Evolutionary conservation across 805 yeast genomes (phyloP).

Genomic region (Saccharomycopsis babjevae): DNA sequence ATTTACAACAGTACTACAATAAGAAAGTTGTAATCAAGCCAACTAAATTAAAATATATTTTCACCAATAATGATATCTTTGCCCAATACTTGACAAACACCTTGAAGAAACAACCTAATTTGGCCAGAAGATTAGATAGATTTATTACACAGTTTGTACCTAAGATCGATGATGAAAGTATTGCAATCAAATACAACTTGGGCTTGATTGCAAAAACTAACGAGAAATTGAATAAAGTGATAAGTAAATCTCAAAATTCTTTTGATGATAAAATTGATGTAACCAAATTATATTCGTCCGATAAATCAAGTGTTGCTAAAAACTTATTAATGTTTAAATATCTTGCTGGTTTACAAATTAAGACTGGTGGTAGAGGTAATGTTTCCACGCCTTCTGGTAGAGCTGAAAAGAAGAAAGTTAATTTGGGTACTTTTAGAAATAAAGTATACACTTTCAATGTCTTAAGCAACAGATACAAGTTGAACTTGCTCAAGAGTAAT

Average conservation of each 20-base stretch:
- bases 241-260: conserved; percentile 1
- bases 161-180: conserved; percentile 10
- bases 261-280: conserved; percentile 7
- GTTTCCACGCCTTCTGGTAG: conserved; percentile 12
- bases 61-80: conserved; percentile 10
- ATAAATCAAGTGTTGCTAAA: neutral
- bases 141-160: conserved; percentile 6
- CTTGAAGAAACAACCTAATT: conserved; percentile 1
- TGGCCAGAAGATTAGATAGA: conserved; percentile 2
- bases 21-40: conserved; percentile 12
- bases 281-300: conserved; percentile 3
- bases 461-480: conserved; percentile 12
- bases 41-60: conserved; percentile 11
- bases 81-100: conserved; percentile 8
- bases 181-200: conserved; percentile 11
- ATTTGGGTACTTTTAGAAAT: conserved; percentile 15
- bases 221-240: neutral
- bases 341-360: conserved; percentile 10
- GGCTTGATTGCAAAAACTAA: conserved; percentile 2
- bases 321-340: conserved; percentile 15
- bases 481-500: conserved; percentile 11
- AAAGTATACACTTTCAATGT: conserved; percentile 11
- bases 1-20: conserved; percentile 11
- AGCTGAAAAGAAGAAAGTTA: conserved; percentile 8
- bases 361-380: conserved; percentile 11